Evolutionary conservation across 2,329 filamentous ascomycete species (phyloP).

Genomic region (Talaromyces sp.): DNA sequence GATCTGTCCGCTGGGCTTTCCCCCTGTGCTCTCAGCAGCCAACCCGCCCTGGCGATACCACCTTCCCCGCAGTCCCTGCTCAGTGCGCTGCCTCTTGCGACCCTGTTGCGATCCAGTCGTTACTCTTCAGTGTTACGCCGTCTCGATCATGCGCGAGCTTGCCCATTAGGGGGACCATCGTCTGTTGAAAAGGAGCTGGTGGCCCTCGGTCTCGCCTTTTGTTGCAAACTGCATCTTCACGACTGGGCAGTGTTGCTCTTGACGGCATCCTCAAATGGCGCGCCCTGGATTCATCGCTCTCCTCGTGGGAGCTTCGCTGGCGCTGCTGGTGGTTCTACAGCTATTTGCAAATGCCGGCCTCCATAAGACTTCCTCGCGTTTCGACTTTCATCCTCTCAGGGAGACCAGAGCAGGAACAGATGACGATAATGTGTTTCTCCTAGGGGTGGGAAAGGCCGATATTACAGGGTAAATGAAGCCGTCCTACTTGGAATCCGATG

Average conservation of each 20-base stretch:
- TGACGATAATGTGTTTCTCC: constrained; percentile 50
- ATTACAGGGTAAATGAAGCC: constrained; percentile 57
- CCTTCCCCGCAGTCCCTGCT: neutral
- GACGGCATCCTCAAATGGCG: constrained; percentile 20
- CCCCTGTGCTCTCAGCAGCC: neutral
- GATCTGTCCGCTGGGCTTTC: neutral
- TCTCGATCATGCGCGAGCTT: neutral
- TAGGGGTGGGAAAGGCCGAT: constrained; percentile 68
- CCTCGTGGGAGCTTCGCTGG: constrained; percentile 22
- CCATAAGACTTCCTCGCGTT: constrained; percentile 2
- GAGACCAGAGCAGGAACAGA: neutral
- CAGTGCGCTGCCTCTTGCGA: neutral
- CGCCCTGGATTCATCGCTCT: constrained; percentile 21
- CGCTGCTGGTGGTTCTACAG: constrained; percentile 28
- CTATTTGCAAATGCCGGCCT: constrained; percentile 21
- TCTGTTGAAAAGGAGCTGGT: neutral
- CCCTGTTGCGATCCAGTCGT: neutral
- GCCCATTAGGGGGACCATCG: neutral
- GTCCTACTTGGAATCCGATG: neutral
- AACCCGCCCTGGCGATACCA: neutral
- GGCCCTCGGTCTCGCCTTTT: neutral
- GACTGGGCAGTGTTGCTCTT: neutral
- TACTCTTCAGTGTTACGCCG: neutral
- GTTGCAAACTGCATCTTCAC: neutral
- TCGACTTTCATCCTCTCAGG: neutral